phyloP scores from a whole-genome alignment of 2,329 filamentous ascomycete species.

The Tricladium varicosporioides region DNA sequence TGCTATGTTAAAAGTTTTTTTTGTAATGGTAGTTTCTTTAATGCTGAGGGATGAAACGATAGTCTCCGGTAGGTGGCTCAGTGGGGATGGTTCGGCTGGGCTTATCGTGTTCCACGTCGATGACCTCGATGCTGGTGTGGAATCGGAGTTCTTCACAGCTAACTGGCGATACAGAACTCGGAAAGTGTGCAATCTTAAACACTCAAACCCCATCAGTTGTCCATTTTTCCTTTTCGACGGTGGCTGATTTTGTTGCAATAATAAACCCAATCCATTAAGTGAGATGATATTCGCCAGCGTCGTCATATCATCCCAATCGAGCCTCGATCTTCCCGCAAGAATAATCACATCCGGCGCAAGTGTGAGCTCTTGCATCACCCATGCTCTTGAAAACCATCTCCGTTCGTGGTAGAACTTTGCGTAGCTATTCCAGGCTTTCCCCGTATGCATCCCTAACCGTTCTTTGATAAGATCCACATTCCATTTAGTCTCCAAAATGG shows the following conservation, averaged over 20 bases:
- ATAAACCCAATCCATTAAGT: conserved; percentile 6
- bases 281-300: conserved; percentile 8
- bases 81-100: not conserved
- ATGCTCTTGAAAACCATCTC: conserved; percentile 9
- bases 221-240: conserved; percentile 1
- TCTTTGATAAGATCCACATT: conserved; percentile 2
- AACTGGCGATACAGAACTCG: conserved; percentile 4
- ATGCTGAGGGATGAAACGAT: not conserved
- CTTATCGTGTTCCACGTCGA: conserved; percentile 1
- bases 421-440: conserved; percentile 6
- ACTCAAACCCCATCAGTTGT: conserved; percentile 9
- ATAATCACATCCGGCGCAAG: conserved; percentile 5
- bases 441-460: conserved; percentile 4
- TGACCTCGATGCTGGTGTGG: not conserved
- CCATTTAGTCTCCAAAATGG: conserved; percentile 7
- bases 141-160: not conserved
- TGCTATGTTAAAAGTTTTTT: no score
- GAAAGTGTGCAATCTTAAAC: conserved; percentile 8
- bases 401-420: conserved; percentile 8
- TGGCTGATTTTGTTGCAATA: conserved; percentile 1
- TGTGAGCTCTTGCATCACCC: conserved; percentile 9
- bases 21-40: not conserved
- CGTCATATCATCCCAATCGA: conserved; percentile 9
- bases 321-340: conserved; percentile 4
- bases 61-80: not conserved